phyloP scores from a whole-genome alignment of 2,329 filamentous ascomycete species.

The Aspergillus candidus region DNA sequence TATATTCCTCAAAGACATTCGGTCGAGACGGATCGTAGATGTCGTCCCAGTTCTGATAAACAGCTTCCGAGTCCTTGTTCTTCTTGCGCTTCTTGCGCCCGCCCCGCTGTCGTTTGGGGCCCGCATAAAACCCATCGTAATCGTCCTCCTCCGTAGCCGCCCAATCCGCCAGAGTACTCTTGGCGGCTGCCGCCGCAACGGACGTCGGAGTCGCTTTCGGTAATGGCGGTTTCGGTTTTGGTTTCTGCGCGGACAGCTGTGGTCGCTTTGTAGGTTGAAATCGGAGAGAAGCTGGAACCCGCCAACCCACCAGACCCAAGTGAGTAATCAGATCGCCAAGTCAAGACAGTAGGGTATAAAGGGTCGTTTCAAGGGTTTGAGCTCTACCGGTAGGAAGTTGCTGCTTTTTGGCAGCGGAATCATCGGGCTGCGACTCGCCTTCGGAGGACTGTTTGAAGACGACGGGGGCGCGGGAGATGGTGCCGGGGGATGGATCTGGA shows the following conservation, averaged over 20 bases:
- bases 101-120: constrained; percentile 66
- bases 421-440: constrained; percentile 44
- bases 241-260: constrained; percentile 56
- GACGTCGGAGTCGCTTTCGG: constrained; percentile 39
- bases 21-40: constrained; percentile 80
- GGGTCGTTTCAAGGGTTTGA: constrained; percentile 24
- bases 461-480: constrained; percentile 72
- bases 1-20: constrained; percentile 78
- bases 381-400: constrained; percentile 58
- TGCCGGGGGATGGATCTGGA: constrained; percentile 44
- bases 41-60: constrained; percentile 75
- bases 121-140: constrained; percentile 57
- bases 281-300: constrained; percentile 57
- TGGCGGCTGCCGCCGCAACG: constrained; percentile 43
- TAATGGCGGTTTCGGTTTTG: constrained; percentile 58
- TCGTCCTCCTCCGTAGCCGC: constrained; percentile 75
- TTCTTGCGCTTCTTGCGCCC: constrained; percentile 74
- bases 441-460: constrained; percentile 58
- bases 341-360: constrained; percentile 16
- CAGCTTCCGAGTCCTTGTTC: constrained; percentile 56
- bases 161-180: constrained; percentile 76
- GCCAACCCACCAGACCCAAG: constrained; percentile 28
- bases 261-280: constrained; percentile 84
- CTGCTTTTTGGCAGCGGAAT: constrained; percentile 56
- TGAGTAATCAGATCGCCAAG: constrained; percentile 40